phyloP scores from a whole-genome alignment of 2,329 filamentous ascomycete genomes.

The Penicillium sp. region DNA sequence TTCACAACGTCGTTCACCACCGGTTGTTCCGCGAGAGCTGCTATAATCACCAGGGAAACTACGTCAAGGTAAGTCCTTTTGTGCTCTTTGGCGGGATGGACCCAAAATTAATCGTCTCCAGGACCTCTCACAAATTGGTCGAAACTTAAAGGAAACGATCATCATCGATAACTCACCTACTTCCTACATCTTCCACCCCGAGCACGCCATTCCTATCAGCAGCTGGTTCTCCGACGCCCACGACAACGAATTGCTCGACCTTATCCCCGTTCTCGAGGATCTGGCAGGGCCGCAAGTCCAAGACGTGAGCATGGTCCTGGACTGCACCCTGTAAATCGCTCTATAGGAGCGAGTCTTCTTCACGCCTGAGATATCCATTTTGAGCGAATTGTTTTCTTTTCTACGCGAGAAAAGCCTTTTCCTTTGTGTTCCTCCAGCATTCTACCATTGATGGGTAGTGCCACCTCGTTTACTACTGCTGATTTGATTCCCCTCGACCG shows the following conservation, averaged over 20 bases:
- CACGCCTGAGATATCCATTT: slow-evolving; percentile 29
- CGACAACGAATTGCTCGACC: slow-evolving; percentile 94
- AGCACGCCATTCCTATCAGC: slow-evolving; percentile 97
- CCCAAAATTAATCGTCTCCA: slow-evolving; percentile 30
- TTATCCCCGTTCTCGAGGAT: slow-evolving; percentile 98
- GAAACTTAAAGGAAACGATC: slow-evolving; percentile 94
- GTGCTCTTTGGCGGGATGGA: background rate
- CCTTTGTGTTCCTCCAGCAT: slow-evolving; percentile 14
- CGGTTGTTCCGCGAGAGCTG: slow-evolving; percentile 96
- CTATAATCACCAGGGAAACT: slow-evolving; percentile 99
- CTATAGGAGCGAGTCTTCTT: slow-evolving; percentile 30
- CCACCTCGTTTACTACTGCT: slow-evolving; percentile 6
- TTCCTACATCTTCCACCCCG: slow-evolving; percentile 98
- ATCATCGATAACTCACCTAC: slow-evolving; percentile 99
- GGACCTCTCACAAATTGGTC: slow-evolving; percentile 93
- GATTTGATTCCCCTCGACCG: slow-evolving; percentile 13
- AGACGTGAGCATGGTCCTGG: slow-evolving; percentile 95
- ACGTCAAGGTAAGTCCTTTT: slow-evolving; percentile 66
- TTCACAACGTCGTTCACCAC: slow-evolving; percentile 94
- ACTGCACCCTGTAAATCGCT: slow-evolving; percentile 64
- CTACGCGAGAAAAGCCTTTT: slow-evolving; percentile 23
- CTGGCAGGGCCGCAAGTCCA: slow-evolving; percentile 81
- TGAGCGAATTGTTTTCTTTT: slow-evolving; percentile 26
- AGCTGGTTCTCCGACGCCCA: slow-evolving; percentile 99
- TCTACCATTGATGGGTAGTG: slow-evolving; percentile 14